Conservation (phyloP, 148 eudicot species). For the Gaultheria prostrata region DNA sequence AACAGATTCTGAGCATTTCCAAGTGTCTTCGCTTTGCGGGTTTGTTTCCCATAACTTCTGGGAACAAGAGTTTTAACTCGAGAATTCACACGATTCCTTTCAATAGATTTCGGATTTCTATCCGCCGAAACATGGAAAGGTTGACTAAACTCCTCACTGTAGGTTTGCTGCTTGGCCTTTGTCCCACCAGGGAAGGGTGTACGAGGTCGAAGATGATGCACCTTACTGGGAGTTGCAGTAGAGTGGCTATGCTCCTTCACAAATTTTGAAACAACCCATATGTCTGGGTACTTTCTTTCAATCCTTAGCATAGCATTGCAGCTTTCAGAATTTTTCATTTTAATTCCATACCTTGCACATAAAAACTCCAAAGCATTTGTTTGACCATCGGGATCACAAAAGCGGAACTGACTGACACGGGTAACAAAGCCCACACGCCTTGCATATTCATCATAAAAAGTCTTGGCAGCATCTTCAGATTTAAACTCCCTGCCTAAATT, state of each 20-base stretch:
- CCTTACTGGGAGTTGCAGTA: constrained; percentile 34
- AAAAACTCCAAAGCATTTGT: constrained; percentile 40
- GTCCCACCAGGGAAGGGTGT: constrained; percentile 56
- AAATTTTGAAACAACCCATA: constrained; percentile 68
- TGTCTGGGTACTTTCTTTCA: constrained; percentile 46
- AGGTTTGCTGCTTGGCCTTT: constrained; percentile 1
- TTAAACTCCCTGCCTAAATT: constrained; percentile 69
- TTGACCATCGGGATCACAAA: constrained; percentile 34
- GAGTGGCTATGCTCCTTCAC: constrained; percentile 76
- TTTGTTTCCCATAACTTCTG: not conserved
- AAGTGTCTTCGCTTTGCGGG: constrained; percentile 37
- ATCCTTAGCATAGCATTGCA: constrained; percentile 77
- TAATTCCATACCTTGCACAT: constrained; percentile 49
- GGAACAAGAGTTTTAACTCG: constrained; percentile 6
- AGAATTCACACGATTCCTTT: constrained; percentile 25
- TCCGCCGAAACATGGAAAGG: constrained; percentile 49
- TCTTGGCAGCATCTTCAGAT: constrained; percentile 61
- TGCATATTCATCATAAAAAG: constrained; percentile 70
- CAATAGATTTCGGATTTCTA: constrained; percentile 39
- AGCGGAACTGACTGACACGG: constrained; percentile 35
- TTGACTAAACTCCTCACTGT: not conserved
- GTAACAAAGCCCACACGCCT: constrained; percentile 55
- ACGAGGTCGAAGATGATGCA: constrained; percentile 47
- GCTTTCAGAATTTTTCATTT: constrained; percentile 39
- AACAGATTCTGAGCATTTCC: constrained; percentile 93